Evolutionary conservation across 1,139 yeast species (phyloP), one percentile per base, ranked within the genome.

Genomic region (Torulaspora pretoriensis): DNA sequence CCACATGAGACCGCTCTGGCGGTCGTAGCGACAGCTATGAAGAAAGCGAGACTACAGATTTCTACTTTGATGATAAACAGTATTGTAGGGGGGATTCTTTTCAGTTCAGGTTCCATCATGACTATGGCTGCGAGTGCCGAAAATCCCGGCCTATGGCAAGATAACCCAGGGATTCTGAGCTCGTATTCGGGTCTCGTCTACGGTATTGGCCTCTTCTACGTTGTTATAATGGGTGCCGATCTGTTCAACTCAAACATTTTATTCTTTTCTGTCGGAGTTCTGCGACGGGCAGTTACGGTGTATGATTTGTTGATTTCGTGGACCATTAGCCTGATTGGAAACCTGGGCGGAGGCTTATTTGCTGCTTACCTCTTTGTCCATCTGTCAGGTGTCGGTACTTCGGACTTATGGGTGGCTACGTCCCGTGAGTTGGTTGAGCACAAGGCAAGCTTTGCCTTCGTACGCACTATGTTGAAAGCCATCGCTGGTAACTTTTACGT

Each of bases 1-100:
- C 85, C 90, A 8, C 80, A 83, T 62, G 94, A 84, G 55, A 81
- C 92, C 1, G 92, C 92, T 1, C 63, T 84, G 42, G 92, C 92
- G 0, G 83, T 83, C 40, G 89, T 84, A 26, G 94, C 94, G 6
- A 84, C 92, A 0, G 73, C 87, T 2, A 84, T 83, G 92, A 84
- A 84, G 61, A 84, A 84, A 59, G 77, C 90, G 2, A 72, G 94
- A 58, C 72, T 83, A 19, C 72, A 79, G 47, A 52, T 80, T 4
- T 81, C 80, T 48, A 72, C 80, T 1, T 62, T 84, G 24, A 53
- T 78, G 0, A 58, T 83, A 26, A 83, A 83, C 59, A 78, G 89
- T 1, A 61, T 84, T 8, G 65, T 83, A 52, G 95, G 90, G 2
- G 95, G 90, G 0, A 57, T 83, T 1, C 61, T 85, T 9, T 84